Percentiles rank a stretch among this genome's conserved stretches.
Evolutionary conservation across 495 filamentous ascomycete genomes (phyloP).

Genomic region (Filosporella fistucella): DNA sequence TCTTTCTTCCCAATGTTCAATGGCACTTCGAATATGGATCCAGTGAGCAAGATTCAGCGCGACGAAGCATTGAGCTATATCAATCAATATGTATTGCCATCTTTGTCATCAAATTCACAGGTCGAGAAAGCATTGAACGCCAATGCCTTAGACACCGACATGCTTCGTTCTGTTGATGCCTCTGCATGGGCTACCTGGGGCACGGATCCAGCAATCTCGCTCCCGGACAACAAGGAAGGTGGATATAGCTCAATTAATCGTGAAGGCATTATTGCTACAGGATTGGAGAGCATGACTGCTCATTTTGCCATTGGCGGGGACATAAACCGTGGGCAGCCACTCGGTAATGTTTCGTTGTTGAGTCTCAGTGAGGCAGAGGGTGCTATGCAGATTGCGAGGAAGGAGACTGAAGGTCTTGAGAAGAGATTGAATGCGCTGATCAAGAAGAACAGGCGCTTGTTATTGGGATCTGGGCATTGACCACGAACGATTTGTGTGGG

Average conservation of each 20-base stretch:
- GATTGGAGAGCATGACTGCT: slow-evolving; percentile 22
- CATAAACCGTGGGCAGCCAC: slow-evolving; percentile 25
- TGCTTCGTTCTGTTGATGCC: slow-evolving; percentile 37
- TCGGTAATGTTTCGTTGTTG: slow-evolving; percentile 45
- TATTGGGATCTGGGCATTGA: slow-evolving; percentile 28
- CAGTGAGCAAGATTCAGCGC: slow-evolving; percentile 50
- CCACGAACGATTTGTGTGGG: slow-evolving; percentile 4
- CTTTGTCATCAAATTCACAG: slow-evolving; percentile 27
- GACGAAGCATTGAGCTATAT: slow-evolving; percentile 62
- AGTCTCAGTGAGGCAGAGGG: slow-evolving; percentile 58
- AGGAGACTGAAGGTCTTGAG: slow-evolving; percentile 65
- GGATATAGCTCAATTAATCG: slow-evolving; percentile 4
- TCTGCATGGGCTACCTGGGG: slow-evolving; percentile 31
- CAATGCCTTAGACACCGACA: slow-evolving; percentile 21
- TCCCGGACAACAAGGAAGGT: neutral
- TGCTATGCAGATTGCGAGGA: slow-evolving; percentile 49
- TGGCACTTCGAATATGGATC: slow-evolving; percentile 37
- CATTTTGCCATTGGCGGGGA: slow-evolving; percentile 24
- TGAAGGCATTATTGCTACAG: slow-evolving; percentile 21
- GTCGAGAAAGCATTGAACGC: slow-evolving; percentile 25
- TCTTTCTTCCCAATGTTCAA: slow-evolving; percentile 39
- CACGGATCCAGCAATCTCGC: slow-evolving; percentile 2
- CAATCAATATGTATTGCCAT: slow-evolving; percentile 60
- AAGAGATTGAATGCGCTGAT: slow-evolving; percentile 58
- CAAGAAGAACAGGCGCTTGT: slow-evolving; percentile 53